Percentiles rank a stretch among this genome's conserved stretches.
phyloP scores from a whole-genome alignment of 1,139 yeast species.

The Spathaspora sp. region DNA sequence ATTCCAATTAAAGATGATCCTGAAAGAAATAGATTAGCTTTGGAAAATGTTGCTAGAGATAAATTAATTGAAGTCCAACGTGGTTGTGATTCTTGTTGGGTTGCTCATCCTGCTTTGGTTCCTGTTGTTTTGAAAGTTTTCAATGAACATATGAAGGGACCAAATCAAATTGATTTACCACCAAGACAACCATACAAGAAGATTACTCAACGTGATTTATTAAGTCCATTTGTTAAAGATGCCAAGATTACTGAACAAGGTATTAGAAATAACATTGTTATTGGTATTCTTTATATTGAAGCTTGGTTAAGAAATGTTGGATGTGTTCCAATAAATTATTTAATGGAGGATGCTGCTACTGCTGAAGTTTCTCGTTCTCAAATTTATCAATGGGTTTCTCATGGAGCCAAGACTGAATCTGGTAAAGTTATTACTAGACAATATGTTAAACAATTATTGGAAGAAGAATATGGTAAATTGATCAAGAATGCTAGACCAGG shows the following conservation, averaged over 20 bases:
- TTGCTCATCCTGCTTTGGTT: constrained; percentile 80
- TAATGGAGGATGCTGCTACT: constrained; percentile 89
- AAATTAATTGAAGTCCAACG: constrained; percentile 72
- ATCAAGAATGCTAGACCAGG: constrained; percentile 48
- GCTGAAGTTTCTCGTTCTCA: constrained; percentile 85
- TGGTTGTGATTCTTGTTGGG: constrained; percentile 84
- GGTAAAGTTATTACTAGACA: constrained; percentile 59
- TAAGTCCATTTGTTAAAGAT: constrained; percentile 66
- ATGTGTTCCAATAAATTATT: constrained; percentile 77
- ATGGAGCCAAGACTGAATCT: constrained; percentile 61
- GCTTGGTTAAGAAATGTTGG: constrained; percentile 83
- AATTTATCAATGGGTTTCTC: constrained; percentile 83
- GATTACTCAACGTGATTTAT: constrained; percentile 65
- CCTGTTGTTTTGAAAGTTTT: constrained; percentile 73
- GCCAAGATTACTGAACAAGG: constrained; percentile 72
- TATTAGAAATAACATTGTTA: constrained; percentile 65
- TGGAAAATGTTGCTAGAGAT: constrained; percentile 71
- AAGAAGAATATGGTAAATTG: constrained; percentile 63
- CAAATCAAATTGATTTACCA: constrained; percentile 73
- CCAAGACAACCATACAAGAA: constrained; percentile 42
- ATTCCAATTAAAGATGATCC: constrained; percentile 73
- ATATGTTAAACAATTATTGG: constrained; percentile 54
- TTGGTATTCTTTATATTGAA: constrained; percentile 77
- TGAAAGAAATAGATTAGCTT: constrained; percentile 61
- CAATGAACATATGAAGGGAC: constrained; percentile 81